Evolutionary conservation across 2,329 filamentous ascomycete genomes (phyloP).

Genomic region (Nigrograna mackinnonii): DNA sequence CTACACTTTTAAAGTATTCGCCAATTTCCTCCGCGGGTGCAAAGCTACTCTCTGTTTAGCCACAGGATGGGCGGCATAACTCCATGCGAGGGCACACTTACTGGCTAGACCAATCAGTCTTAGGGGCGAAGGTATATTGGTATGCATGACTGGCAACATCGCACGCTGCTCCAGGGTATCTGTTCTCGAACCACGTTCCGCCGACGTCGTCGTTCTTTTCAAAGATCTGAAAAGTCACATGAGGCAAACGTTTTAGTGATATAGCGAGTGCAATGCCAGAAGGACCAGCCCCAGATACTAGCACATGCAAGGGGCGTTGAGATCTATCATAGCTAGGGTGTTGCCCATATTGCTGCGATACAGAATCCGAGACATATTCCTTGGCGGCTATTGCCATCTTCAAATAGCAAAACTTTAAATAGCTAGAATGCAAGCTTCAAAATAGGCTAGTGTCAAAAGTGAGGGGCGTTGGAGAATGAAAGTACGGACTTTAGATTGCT

Average conservation of each 20-base stretch:
- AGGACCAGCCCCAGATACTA: background rate
- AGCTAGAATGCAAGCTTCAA: too few relatives aligned
- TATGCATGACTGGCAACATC: slow-evolving; percentile 33
- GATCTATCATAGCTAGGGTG: background rate
- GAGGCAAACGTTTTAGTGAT: background rate
- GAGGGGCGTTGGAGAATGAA: too few relatives aligned
- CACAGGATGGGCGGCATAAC: too few relatives aligned
- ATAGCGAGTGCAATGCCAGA: background rate
- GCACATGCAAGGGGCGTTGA: background rate
- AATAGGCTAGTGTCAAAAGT: too few relatives aligned
- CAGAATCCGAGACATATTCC: too few relatives aligned
- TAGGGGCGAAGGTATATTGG: slow-evolving; percentile 39
- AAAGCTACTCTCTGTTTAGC: too few relatives aligned
- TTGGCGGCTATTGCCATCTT: too few relatives aligned
- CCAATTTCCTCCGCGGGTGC: background rate
- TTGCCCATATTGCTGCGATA: slow-evolving; percentile 1
- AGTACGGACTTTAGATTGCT: too few relatives aligned
- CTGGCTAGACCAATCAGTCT: slow-evolving; percentile 23
- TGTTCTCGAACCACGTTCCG: slow-evolving; percentile 46
- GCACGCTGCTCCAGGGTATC: slow-evolving; percentile 39
- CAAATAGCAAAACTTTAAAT: too few relatives aligned
- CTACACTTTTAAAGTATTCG: slow-evolving; percentile 35
- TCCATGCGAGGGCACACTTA: too few relatives aligned
- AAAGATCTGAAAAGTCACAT: slow-evolving; percentile 40
- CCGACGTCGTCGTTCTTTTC: slow-evolving; percentile 47